Evolutionary conservation across 1,284 basidiomycete species (phyloP), one percentile per base, ranked within the genome.

Genomic region (Pholiota adiposa): DNA sequence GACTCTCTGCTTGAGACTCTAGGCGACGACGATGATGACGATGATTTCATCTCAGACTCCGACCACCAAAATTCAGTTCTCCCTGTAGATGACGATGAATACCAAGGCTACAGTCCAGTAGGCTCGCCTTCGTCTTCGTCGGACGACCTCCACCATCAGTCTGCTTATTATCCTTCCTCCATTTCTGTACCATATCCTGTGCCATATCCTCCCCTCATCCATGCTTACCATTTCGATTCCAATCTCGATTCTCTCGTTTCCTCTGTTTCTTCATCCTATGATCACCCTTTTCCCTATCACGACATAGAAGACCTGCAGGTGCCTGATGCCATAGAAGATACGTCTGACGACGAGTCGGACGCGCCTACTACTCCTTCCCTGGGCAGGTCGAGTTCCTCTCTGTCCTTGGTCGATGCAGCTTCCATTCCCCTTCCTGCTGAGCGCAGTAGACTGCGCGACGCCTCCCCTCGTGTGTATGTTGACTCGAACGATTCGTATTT

Each of bases 301-400:
- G 79, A 85, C 73, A 69, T 83, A 66, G 87, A 89, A 69, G 85
- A 88, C 66, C 78, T 85, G 38, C 78, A 86, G 31, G 83, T 91
- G 43, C 89, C 88, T 53, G 90, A 92, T 69, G 87, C 88, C 52
- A 89, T 92, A 78, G 90, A 92, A 71, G 90, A 92, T 73, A 84
- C 82, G 50, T 92, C 90, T 48, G 90, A 92, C 74, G 90, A 92
- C 75, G 90, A 92, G 77, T 90, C 89, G 18, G 90, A 92, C 63
- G 75, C 83, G 12, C 82, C 80, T 19, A 82, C 82, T 12, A 87
- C 88, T n/a, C 87, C 85, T 48, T 87, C 87, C 21, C 68, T 84
- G 51, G 79, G 79, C 67, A 76, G 75, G 63, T 85, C 82, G 51
- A 79, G 74, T 60, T 73, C 75, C 46, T 81, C 64, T 52, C 72